phyloP scores from a whole-genome alignment of 257 asterid genomes.

The Jacaranda mimosifolia region DNA sequence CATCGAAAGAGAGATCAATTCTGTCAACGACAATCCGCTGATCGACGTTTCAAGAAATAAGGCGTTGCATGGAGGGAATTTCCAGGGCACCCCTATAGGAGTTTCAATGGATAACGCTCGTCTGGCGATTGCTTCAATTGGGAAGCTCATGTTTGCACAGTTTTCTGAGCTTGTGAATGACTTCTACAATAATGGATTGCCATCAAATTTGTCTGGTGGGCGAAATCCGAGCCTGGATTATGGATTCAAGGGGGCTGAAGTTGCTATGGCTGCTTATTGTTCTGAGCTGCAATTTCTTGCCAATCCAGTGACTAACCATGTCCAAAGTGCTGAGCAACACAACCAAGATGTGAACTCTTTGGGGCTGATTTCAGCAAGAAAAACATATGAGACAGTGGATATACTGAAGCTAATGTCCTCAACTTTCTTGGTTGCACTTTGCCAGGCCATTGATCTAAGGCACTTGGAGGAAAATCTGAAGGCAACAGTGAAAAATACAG shows the following conservation, averaged over 20 bases:
- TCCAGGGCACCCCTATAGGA: slow-evolving; percentile 57
- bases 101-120: slow-evolving; percentile 57
- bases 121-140: slow-evolving; percentile 51
- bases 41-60: slow-evolving; percentile 51
- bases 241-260: slow-evolving; percentile 49
- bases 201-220: slow-evolving; percentile 53
- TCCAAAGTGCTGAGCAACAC: slow-evolving; percentile 54
- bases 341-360: slow-evolving; percentile 57
- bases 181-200: slow-evolving; percentile 53
- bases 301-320: slow-evolving; percentile 56
- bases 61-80: slow-evolving; percentile 53
- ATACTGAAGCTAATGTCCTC: slow-evolving; percentile 52
- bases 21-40: slow-evolving; percentile 51
- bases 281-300: slow-evolving; percentile 55
- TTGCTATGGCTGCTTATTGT: slow-evolving; percentile 55
- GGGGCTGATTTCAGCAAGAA: slow-evolving; percentile 52
- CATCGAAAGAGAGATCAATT: slow-evolving; percentile 53
- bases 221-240: slow-evolving; percentile 57
- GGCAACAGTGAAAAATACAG: slow-evolving; percentile 40
- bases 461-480: slow-evolving; percentile 52
- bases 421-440: slow-evolving; percentile 51
- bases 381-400: slow-evolving; percentile 51
- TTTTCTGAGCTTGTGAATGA: slow-evolving; percentile 49
- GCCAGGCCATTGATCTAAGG: slow-evolving; percentile 54
- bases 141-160: slow-evolving; percentile 51